phyloP scores from a whole-genome alignment of 1,139 yeast species.

The Sugiyamaella novakii region DNA sequence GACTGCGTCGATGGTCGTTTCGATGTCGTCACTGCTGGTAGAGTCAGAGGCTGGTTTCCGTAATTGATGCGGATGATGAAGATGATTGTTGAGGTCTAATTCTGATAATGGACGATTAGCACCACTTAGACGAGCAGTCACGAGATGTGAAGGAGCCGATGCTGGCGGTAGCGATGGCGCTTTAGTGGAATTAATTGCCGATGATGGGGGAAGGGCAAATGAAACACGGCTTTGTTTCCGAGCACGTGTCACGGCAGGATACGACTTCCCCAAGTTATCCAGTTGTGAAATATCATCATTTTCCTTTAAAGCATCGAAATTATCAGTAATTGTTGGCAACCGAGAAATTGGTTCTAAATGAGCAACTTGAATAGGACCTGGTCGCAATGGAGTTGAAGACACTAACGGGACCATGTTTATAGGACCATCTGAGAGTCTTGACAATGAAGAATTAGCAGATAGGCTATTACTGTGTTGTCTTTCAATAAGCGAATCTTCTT shows the following conservation, averaged over 20 bases:
- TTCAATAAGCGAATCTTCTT: slow-evolving; percentile 3
- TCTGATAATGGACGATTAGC: slow-evolving; percentile 10
- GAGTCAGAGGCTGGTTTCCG: not conserved
- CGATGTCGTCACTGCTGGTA: slow-evolving; percentile 1
- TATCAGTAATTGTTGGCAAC: slow-evolving; percentile 11
- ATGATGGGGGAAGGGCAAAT: slow-evolving; percentile 9
- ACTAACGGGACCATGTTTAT: slow-evolving; percentile 19
- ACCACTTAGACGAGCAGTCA: slow-evolving; percentile 10
- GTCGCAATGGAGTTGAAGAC: slow-evolving; percentile 24
- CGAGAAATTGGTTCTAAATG: slow-evolving; percentile 30
- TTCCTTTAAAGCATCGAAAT: slow-evolving; percentile 21
- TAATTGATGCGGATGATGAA: slow-evolving; percentile 1
- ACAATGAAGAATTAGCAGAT: not conserved
- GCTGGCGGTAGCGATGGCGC: not conserved
- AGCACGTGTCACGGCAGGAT: slow-evolving; percentile 10
- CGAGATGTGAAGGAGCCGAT: slow-evolving; percentile 11
- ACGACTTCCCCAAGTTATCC: slow-evolving; percentile 1
- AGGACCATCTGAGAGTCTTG: slow-evolving; percentile 11
- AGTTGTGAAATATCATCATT: slow-evolving; percentile 8
- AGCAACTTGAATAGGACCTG: slow-evolving; percentile 27
- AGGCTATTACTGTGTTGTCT: not conserved
- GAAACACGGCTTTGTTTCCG: slow-evolving; percentile 17
- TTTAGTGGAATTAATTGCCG: not conserved
- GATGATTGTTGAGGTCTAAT: slow-evolving; percentile 15
- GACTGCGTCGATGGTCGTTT: slow-evolving; percentile 14